Evolutionary conservation across 768 basidiomycete genomes (phyloP), one percentile per base, ranked within the genome.

Genomic region (Suillus cothurnatus): DNA sequence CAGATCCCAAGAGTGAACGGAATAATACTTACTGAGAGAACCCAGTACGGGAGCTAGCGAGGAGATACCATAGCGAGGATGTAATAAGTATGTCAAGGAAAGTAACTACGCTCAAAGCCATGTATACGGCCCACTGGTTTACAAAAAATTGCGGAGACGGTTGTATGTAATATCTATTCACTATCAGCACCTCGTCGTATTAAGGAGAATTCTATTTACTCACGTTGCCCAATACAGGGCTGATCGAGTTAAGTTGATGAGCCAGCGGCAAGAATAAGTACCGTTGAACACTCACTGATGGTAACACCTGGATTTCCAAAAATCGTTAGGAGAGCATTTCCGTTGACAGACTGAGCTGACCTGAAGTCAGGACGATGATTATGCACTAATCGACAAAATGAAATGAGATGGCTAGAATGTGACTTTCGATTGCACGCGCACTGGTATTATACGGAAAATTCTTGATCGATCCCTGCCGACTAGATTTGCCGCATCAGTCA

Each of bases 41-140:
- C 15, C 62, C 62, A 63, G 62, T 63, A 19, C 36, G 57, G 21
- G 56, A 58, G 14, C 17, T 38, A 28, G 62, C 38, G 12, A 63
- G 57, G 38, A 63, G 32, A 58, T 63, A 63, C 12, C 56, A 63
- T 32, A 63, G 26, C 19, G 62, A 63, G 1, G 5, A 11, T 41
- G 62, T 26, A 15, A 63, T 12, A 8, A 58, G 7, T 8, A 63
- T 12, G 31, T 63, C 62, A 6, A 36, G 6, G 11, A 26, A 60
- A 15, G n/a, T 7, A 15, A 36, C 53, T n/a, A 17, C 15, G 14
- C 53, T 26, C 11, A 63, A n/a, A 17, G 57, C 28, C 56, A 61
- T 5, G 56, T 17, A 31, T 15, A 8, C 4, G 14, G 36, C 4
- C 62, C 62, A 63, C 17, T 6, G 3, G 15, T 11, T n/a, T 2